These are phyloP conservation scores for Tetragonia tetragonoides DNA, from an alignment of 148 eudicot genomes.

Conservation along the genomic window DNA sequence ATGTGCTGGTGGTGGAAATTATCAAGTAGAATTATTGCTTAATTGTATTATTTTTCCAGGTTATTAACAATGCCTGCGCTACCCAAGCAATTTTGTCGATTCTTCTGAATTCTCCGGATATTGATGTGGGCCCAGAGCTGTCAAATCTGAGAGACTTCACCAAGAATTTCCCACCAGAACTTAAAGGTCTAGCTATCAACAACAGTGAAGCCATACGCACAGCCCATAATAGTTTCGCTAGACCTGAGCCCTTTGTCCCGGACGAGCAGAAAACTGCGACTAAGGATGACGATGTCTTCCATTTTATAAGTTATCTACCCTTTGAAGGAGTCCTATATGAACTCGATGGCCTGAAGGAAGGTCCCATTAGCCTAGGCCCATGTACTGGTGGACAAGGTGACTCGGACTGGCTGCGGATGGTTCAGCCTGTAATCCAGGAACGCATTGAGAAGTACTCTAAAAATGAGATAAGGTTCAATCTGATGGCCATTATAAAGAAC, in stretches of 20 bases:
- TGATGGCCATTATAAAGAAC: constrained; percentile 87
- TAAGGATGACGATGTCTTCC: constrained; percentile 95
- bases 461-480: constrained; percentile 86
- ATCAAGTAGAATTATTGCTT: background rate
- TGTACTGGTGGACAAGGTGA: constrained; percentile 82
- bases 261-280: constrained; percentile 91
- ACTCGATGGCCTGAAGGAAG: constrained; percentile 94
- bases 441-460: constrained; percentile 85
- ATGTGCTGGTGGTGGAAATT: background rate
- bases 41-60: constrained; percentile 38
- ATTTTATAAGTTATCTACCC: constrained; percentile 92
- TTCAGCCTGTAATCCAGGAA: constrained; percentile 89
- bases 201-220: constrained; percentile 96
- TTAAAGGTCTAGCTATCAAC: constrained; percentile 95
- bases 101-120: constrained; percentile 84
- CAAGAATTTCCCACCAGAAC: constrained; percentile 88
- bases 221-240: constrained; percentile 94
- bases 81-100: constrained; percentile 99
- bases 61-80: constrained; percentile 97
- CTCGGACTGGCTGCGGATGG: constrained; percentile 68
- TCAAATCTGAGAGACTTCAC: constrained; percentile 84
- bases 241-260: constrained; percentile 93
- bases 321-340: constrained; percentile 92
- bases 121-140: constrained; percentile 88
- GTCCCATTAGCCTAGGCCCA: constrained; percentile 94